Percentiles rank a stretch among this genome's conserved stretches.
Evolutionary conservation across 2,329 filamentous ascomycete species (phyloP).

Genomic region (Exophiala oligosperma): DNA sequence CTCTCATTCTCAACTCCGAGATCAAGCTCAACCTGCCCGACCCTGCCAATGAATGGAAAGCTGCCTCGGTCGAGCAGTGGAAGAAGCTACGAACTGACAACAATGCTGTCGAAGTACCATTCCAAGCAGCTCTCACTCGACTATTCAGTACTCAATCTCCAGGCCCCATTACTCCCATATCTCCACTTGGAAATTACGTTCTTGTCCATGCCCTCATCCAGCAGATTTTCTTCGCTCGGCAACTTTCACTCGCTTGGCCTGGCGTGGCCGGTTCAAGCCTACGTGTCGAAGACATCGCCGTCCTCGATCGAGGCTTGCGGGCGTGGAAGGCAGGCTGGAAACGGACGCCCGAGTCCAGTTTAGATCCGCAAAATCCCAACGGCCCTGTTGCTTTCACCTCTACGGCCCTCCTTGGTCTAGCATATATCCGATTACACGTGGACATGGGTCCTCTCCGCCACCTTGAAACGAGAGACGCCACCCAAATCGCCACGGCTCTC

Average conservation of each 20-base stretch:
- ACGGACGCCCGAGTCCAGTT: conserved; percentile 52
- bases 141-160: conserved; percentile 43
- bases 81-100: conserved; percentile 33
- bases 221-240: conserved; percentile 54
- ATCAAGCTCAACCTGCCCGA: conserved; percentile 56
- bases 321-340: conserved; percentile 57
- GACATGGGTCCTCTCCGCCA: conserved; percentile 49
- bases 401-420: conserved; percentile 48
- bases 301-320: conserved; percentile 48
- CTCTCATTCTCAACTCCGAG: conserved; percentile 57
- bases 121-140: conserved; percentile 47
- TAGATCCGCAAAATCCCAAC: conserved; percentile 54
- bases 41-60: conserved; percentile 57
- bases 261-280: conserved; percentile 44
- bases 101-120: conserved; percentile 31
- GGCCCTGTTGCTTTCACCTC: conserved; percentile 56
- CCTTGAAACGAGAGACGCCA: conserved; percentile 49
- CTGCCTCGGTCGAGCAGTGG: conserved; percentile 53
- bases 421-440: conserved; percentile 49
- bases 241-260: conserved; percentile 48
- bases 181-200: conserved; percentile 55
- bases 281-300: conserved; percentile 44
- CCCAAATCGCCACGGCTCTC: conserved; percentile 48
- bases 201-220: conserved; percentile 57
- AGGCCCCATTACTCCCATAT: conserved; percentile 38